phyloP scores from a whole-genome alignment of 2,329 filamentous ascomycete species.

The Dactylellina haptotyla region DNA sequence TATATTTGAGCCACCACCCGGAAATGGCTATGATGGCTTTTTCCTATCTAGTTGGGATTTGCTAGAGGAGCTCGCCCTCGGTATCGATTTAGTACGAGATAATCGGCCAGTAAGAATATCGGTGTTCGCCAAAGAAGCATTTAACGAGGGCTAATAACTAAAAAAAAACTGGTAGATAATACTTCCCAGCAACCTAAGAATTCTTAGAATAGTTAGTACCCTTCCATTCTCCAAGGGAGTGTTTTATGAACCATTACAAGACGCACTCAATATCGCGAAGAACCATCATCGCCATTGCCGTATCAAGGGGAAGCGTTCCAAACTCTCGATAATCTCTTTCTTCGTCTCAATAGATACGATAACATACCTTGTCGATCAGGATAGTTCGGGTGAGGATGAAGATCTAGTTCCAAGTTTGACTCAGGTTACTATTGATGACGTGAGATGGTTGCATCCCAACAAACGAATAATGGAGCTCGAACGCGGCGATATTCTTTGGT shows the following conservation, averaged over 20 bases:
- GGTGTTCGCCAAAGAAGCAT: too few relatives aligned
- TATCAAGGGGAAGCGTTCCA: slow-evolving; percentile 11
- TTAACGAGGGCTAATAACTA: neutral
- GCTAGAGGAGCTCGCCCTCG: slow-evolving; percentile 24
- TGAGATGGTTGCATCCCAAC: slow-evolving; percentile 29
- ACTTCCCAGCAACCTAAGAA: slow-evolving; percentile 13
- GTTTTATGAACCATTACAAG: slow-evolving; percentile 8
- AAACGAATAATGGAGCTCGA: slow-evolving; percentile 37
- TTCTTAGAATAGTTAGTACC: slow-evolving; percentile 24
- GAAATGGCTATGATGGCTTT: slow-evolving; percentile 27
- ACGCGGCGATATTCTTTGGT: slow-evolving; percentile 24
- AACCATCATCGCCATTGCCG: slow-evolving; percentile 12
- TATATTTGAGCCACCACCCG: slow-evolving; percentile 24
- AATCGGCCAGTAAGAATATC: slow-evolving; percentile 20
- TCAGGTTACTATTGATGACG: slow-evolving; percentile 2
- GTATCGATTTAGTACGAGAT: slow-evolving; percentile 25
- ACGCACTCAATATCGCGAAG: slow-evolving; percentile 23
- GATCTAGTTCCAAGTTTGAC: neutral
- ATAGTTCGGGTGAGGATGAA: neutral
- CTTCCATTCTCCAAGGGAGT: slow-evolving; percentile 9
- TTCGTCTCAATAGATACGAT: slow-evolving; percentile 15
- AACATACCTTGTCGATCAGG: slow-evolving; percentile 29
- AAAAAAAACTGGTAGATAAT: slow-evolving; percentile 1
- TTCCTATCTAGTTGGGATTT: slow-evolving; percentile 24
- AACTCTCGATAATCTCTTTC: slow-evolving; percentile 22